Conservation (phyloP, 768 basidiomycete genomes). For the Russula virescens region DNA sequence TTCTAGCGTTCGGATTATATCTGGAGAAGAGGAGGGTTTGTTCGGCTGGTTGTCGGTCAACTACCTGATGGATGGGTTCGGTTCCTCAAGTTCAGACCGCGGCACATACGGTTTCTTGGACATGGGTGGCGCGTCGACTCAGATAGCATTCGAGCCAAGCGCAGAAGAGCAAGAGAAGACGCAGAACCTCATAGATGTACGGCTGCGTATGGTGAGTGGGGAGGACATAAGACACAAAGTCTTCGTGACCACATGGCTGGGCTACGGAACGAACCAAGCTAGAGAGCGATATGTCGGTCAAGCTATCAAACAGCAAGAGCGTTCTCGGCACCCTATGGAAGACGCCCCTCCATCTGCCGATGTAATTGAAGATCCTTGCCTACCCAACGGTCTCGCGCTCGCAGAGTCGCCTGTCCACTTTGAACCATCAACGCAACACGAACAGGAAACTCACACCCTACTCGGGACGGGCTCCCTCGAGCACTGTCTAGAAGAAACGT, state of each 20-base stretch:
- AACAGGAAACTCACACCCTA: slow-evolving; percentile 52
- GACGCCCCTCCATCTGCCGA: slow-evolving; percentile 26
- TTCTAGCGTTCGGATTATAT: slow-evolving; percentile 89
- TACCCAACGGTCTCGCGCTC: slow-evolving; percentile 69
- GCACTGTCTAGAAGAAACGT: slow-evolving; percentile 65
- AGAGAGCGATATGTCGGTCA: slow-evolving; percentile 84
- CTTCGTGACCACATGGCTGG: slow-evolving; percentile 98
- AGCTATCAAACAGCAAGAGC: slow-evolving; percentile 53
- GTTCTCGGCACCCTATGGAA: slow-evolving; percentile 29
- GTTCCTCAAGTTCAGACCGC: slow-evolving; percentile 44
- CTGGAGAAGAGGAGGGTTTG: slow-evolving; percentile 95
- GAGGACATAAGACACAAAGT: slow-evolving; percentile 86
- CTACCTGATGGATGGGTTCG: slow-evolving; percentile 97
- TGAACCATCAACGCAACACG: slow-evolving; percentile 37
- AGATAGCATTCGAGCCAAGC: slow-evolving; percentile 94
- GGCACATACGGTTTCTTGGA: slow-evolving; percentile 97
- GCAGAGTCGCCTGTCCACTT: slow-evolving; percentile 48
- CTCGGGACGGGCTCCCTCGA: slow-evolving; percentile 89
- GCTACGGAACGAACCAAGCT: slow-evolving; percentile 97
- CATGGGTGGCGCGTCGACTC: slow-evolving; percentile 99
- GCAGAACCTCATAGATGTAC: slow-evolving; percentile 71
- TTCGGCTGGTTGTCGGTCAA: slow-evolving; percentile 99
- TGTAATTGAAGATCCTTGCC: slow-evolving; percentile 79
- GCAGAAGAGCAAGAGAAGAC: slow-evolving; percentile 45
- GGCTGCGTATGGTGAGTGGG: slow-evolving; percentile 75